Conservation (phyloP, 1,284 basidiomycete genomes). For the Ustilago bromivora region DNA sequence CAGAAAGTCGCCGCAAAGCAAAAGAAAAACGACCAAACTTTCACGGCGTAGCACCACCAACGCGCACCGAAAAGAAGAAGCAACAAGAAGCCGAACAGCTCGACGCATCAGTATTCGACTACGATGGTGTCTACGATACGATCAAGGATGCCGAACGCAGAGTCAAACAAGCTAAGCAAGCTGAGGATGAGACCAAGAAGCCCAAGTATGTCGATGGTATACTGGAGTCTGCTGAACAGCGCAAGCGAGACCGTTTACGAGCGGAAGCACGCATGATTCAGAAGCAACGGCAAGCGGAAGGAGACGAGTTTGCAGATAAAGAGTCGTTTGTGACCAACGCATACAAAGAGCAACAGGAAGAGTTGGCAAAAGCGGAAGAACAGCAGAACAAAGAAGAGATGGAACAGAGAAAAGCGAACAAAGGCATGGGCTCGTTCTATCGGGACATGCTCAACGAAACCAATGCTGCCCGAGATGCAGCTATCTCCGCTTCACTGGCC, state of each 20-base stretch:
- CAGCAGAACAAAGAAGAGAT: slow-evolving; percentile 82
- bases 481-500: slow-evolving; percentile 47
- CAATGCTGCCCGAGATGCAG: slow-evolving; percentile 60
- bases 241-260: slow-evolving; percentile 86
- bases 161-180: slow-evolving; percentile 73
- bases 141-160: slow-evolving; percentile 88
- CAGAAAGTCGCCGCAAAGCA: slow-evolving; percentile 3
- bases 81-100: slow-evolving; percentile 77
- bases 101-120: slow-evolving; percentile 89
- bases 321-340: slow-evolving; percentile 97
- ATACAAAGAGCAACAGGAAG: slow-evolving; percentile 95
- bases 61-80: slow-evolving; percentile 47
- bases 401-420: slow-evolving; percentile 80
- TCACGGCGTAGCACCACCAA: slow-evolving; percentile 27
- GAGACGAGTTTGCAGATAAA: slow-evolving; percentile 92
- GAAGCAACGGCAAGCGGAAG: slow-evolving; percentile 89
- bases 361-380: slow-evolving; percentile 82
- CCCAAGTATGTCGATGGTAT: slow-evolving; percentile 93
- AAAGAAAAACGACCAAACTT: slow-evolving; percentile 6
- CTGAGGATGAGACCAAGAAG: slow-evolving; percentile 76
- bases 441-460: slow-evolving; percentile 61
- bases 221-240: slow-evolving; percentile 83
- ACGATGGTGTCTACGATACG: slow-evolving; percentile 94
- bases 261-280: slow-evolving; percentile 99
- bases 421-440: slow-evolving; percentile 76